Percentiles rank a stretch among this genome's conserved stretches.
phyloP scores from a whole-genome alignment of 495 filamentous ascomycete genomes.

The Darksidea phi region DNA sequence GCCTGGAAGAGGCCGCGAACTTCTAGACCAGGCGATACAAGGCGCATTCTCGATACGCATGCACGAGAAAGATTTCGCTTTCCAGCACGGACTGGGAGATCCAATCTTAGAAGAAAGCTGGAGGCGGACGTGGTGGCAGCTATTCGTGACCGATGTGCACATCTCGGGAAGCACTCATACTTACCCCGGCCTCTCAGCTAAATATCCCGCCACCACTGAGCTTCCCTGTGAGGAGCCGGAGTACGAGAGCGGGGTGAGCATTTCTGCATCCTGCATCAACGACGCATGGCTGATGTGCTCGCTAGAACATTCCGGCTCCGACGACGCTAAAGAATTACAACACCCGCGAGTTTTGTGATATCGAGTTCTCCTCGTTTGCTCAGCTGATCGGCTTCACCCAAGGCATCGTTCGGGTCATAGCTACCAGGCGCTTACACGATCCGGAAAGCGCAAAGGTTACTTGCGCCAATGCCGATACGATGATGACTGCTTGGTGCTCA shows the following conservation, averaged over 20 bases:
- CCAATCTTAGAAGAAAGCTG: slow-evolving; percentile 68
- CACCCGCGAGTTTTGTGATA: slow-evolving; percentile 29
- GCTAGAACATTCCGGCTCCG: slow-evolving; percentile 24
- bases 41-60: slow-evolving; percentile 74
- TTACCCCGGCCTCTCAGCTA: slow-evolving; percentile 37
- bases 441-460: slow-evolving; percentile 18
- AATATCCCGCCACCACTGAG: slow-evolving; percentile 31
- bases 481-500: slow-evolving; percentile 24
- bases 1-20: slow-evolving; percentile 60
- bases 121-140: slow-evolving; percentile 87
- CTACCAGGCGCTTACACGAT: slow-evolving; percentile 3
- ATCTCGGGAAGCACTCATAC: slow-evolving; percentile 46
- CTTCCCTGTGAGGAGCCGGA: slow-evolving; percentile 73
- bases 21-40: slow-evolving; percentile 65
- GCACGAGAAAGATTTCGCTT: slow-evolving; percentile 58
- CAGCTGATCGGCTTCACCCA: slow-evolving; percentile 28
- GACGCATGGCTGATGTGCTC: neutral
- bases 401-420: slow-evolving; percentile 19
- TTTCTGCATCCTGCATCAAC: neutral
- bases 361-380: slow-evolving; percentile 33
- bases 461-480: slow-evolving; percentile 22
- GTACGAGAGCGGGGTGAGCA: slow-evolving; percentile 46
- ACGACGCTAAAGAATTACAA: slow-evolving; percentile 20
- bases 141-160: slow-evolving; percentile 71
- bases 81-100: slow-evolving; percentile 48